Evolutionary conservation across 1,139 yeast genomes (phyloP).

Genomic region (Yueomyces sp.): DNA sequence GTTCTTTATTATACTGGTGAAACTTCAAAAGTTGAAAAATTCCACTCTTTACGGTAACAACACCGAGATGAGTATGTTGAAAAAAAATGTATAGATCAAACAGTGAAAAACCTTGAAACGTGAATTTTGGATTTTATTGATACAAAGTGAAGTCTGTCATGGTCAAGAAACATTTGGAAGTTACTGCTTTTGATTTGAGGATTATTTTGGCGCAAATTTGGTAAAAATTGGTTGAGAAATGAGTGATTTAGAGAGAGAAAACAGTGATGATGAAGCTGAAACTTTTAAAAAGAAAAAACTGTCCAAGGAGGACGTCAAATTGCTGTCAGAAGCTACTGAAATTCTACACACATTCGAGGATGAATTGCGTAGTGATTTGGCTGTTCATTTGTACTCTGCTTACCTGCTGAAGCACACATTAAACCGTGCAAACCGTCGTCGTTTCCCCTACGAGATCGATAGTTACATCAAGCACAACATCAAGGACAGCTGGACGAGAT

Average conservation of each 20-base stretch:
- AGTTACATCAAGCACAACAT: conserved; percentile 16
- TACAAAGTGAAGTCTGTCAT: no score
- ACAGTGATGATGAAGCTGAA: background rate
- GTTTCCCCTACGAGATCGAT: conserved; percentile 13
- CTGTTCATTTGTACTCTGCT: conserved; percentile 21
- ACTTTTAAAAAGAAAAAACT: background rate
- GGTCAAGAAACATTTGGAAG: no score
- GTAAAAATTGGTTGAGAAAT: background rate
- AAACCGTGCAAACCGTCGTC: conserved; percentile 17
- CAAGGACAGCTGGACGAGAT: conserved; percentile 21
- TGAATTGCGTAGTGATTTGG: conserved; percentile 19
- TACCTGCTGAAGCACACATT: conserved; percentile 17
- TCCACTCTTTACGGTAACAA: no score
- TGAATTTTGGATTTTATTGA: no score
- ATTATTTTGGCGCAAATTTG: no score
- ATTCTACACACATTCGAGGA: conserved; percentile 18
- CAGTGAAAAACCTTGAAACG: no score
- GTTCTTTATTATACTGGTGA: no score
- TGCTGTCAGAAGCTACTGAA: conserved; percentile 15
- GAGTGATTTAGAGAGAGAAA: background rate
- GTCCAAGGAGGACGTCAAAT: background rate
- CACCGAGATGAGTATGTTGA: no score
- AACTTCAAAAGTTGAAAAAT: no score
- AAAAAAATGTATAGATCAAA: no score
- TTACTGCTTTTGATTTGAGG: no score